A percentile compares a stretch with the other conserved stretches of the same genome.
Conservation (phyloP, 345 rosid genomes). For the Laguncularia racemosa region DNA sequence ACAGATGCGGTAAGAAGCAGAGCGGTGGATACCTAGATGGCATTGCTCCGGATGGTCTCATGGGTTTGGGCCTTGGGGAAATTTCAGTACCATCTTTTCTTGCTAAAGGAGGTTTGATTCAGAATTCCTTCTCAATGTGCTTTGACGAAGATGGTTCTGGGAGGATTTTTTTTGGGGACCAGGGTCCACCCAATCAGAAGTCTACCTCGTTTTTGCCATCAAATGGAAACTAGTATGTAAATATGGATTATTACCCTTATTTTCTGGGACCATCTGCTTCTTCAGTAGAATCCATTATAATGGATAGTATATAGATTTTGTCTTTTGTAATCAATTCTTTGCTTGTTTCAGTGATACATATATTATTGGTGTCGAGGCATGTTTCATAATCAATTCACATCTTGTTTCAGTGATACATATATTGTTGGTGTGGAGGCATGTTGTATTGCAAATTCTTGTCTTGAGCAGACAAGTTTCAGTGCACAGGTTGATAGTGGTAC, state of each 20-base stretch:
- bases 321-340: conserved; percentile 6
- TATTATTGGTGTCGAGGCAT: conserved; percentile 64
- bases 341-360: conserved; percentile 41
- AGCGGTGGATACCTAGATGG: conserved; percentile 73
- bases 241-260: background rate
- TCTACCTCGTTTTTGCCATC: conserved; percentile 57
- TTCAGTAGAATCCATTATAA: background rate
- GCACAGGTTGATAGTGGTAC: conserved; percentile 77
- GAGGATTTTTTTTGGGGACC: conserved; percentile 77
- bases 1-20: conserved; percentile 92
- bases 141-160: conserved; percentile 78
- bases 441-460: conserved; percentile 68
- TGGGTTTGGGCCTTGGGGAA: conserved; percentile 80
- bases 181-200: conserved; percentile 57
- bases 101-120: conserved; percentile 64
- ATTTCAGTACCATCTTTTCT: conserved; percentile 77
- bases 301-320: conserved; percentile 5
- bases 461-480: conserved; percentile 43
- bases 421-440: conserved; percentile 64
- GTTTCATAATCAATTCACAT: conserved; percentile 14
- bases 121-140: conserved; percentile 81
- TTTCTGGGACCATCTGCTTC: background rate
- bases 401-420: conserved; percentile 43
- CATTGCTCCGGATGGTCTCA: conserved; percentile 83
- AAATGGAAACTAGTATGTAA: conserved; percentile 54